Evolutionary conservation across 176 grass and related monocot species (phyloP).

Genomic region (Luzula sylvatica): DNA sequence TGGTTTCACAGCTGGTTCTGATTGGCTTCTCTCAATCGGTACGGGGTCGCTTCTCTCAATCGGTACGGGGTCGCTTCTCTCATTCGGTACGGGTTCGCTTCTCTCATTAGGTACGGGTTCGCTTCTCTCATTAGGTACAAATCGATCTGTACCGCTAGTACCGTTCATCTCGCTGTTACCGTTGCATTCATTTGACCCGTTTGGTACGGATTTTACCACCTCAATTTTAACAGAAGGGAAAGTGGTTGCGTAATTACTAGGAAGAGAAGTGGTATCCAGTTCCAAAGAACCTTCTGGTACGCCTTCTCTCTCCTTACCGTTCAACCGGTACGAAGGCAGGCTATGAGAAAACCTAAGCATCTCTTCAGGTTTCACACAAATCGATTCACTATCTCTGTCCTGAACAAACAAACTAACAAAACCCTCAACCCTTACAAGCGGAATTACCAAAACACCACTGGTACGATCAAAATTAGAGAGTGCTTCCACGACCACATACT

Average conservation of each 20-base stretch:
- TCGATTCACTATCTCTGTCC: slow-evolving; percentile 26
- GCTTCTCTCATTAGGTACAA: background rate
- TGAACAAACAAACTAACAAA: slow-evolving; percentile 71
- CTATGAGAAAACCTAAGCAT: slow-evolving; percentile 79
- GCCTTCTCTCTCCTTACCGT: slow-evolving; percentile 57
- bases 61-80: background rate
- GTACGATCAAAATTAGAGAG: slow-evolving; percentile 37
- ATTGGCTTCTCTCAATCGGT: slow-evolving; percentile 22
- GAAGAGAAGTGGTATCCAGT: slow-evolving; percentile 75
- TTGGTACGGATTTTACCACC: slow-evolving; percentile 25
- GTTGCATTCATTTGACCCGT: slow-evolving; percentile 5
- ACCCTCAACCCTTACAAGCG: slow-evolving; percentile 65
- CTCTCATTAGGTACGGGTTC: slow-evolving; percentile 12
- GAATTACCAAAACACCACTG: slow-evolving; percentile 40
- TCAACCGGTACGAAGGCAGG: slow-evolving; percentile 55
- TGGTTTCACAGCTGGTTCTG: background rate
- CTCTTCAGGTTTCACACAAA: slow-evolving; percentile 41
- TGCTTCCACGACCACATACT: slow-evolving; percentile 69
- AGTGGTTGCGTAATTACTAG: slow-evolving; percentile 37
- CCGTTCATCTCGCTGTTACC: slow-evolving; percentile 3
- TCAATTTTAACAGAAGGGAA: slow-evolving; percentile 49
- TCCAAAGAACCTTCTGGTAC: slow-evolving; percentile 70
- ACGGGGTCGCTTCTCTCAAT: slow-evolving; percentile 23
- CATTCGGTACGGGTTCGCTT: slow-evolving; percentile 16
- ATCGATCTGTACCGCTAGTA: slow-evolving; percentile 3